A percentile compares a stretch with the other conserved stretches of the same genome.
These are phyloP conservation scores for Austroboletus eburneus DNA, from an alignment of 768 basidiomycete genomes.

Conservation along the genomic window DNA sequence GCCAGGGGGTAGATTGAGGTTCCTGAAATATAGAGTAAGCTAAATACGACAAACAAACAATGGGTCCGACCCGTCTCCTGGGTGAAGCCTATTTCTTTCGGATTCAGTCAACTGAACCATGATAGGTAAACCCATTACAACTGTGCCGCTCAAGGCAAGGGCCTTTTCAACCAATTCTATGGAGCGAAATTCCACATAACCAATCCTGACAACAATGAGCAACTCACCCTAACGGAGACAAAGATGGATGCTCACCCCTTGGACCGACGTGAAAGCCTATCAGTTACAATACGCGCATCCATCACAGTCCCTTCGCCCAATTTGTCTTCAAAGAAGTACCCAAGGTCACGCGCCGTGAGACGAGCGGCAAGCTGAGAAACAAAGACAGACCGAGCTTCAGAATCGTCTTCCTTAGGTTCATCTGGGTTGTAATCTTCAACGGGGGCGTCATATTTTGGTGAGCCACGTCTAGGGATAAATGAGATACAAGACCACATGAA, in stretches of 20 bases:
- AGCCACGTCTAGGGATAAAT: conserved; percentile 49
- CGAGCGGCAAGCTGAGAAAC: conserved; percentile 97
- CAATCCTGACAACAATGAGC: conserved; percentile 59
- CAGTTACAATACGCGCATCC: conserved; percentile 95
- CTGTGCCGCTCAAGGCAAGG: conserved; percentile 83
- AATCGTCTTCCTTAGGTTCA: conserved; percentile 92
- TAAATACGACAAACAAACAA: conserved; percentile 2
- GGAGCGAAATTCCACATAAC: conserved; percentile 93
- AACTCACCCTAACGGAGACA: background rate
- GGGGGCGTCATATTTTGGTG: conserved; percentile 65
- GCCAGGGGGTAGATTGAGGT: conserved; percentile 80
- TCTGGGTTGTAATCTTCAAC: conserved; percentile 77
- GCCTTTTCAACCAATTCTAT: conserved; percentile 92
- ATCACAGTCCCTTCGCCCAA: conserved; percentile 90
- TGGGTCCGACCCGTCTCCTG: conserved; percentile 73
- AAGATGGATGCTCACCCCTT: conserved; percentile 68
- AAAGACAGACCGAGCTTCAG: conserved; percentile 97
- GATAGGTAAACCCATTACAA: conserved; percentile 98
- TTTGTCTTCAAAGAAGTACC: conserved; percentile 98
- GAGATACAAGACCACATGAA: conserved; percentile 4
- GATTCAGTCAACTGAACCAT: conserved; percentile 96
- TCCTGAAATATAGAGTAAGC: conserved; percentile 39
- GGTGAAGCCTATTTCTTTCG: conserved; percentile 85
- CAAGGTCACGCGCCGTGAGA: conserved; percentile 94
- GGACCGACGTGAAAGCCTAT: conserved; percentile 90